Evolutionary conservation across 192 early-diverging fungal genomes (phyloP).

Genomic region (Mortierella claussenii): DNA sequence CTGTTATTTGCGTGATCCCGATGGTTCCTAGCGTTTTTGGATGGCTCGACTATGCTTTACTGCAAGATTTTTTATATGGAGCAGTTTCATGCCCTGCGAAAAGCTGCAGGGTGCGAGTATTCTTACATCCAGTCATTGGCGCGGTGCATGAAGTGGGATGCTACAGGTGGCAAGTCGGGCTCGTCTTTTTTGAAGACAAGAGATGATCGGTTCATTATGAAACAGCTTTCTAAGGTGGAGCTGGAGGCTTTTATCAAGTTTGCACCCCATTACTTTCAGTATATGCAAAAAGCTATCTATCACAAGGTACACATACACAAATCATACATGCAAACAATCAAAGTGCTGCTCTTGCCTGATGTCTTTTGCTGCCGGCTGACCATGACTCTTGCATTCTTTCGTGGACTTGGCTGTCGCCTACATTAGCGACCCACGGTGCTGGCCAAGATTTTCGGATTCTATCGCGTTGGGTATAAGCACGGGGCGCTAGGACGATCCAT

Average conservation of each 20-base stretch:
- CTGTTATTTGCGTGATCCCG: not conserved
- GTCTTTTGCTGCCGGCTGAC: too few relatives aligned
- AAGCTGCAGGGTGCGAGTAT: constrained; percentile 85
- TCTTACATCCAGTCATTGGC: constrained; percentile 87
- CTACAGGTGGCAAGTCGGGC: constrained; percentile 91
- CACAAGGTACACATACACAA: constrained; percentile 78
- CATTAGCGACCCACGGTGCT: constrained; percentile 86
- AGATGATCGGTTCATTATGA: constrained; percentile 93
- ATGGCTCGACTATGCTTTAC: constrained; percentile 79
- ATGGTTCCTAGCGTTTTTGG: constrained; percentile 66
- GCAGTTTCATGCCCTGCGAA: constrained; percentile 91
- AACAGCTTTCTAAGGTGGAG: constrained; percentile 86
- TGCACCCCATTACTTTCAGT: constrained; percentile 92
- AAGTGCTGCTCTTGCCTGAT: too few relatives aligned
- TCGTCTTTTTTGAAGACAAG: constrained; percentile 90
- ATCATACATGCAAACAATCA: too few relatives aligned
- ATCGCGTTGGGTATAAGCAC: constrained; percentile 90
- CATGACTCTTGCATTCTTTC: too few relatives aligned
- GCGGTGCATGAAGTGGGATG: constrained; percentile 88
- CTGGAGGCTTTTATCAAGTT: constrained; percentile 89
- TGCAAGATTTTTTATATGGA: constrained; percentile 94
- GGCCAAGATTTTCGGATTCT: constrained; percentile 94
- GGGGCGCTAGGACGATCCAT: constrained; percentile 81
- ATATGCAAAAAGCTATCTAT: constrained; percentile 83
- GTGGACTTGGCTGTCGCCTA: too few relatives aligned